Evolutionary conservation across 2,329 filamentous ascomycete genomes (phyloP).

Genomic region (Exophiala alcalophila): DNA sequence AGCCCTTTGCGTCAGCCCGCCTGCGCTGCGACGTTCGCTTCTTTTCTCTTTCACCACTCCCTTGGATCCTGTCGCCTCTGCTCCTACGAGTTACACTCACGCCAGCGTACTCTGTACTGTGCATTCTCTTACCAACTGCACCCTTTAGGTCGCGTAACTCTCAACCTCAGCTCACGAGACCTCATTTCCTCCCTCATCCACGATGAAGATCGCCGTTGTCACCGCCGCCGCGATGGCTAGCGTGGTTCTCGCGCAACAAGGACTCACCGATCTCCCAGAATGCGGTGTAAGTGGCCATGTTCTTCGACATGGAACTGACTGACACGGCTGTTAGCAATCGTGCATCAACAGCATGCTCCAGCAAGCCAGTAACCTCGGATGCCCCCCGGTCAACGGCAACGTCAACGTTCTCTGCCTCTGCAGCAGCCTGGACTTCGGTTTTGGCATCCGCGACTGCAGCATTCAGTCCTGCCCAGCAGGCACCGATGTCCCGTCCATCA

Average conservation of each 20-base stretch:
- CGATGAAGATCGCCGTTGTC: conserved; percentile 33
- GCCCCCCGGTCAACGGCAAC: conserved; percentile 29
- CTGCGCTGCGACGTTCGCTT: conserved; percentile 2
- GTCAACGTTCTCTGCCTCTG: conserved; percentile 42
- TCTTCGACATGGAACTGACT: conserved; percentile 11
- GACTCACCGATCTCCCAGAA: conserved; percentile 23
- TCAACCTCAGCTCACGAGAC: conserved; percentile 15
- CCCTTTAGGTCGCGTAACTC: conserved; percentile 25
- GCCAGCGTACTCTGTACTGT: conserved; percentile 20
- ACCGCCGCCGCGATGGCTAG: conserved; percentile 28
- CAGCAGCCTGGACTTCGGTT: conserved; percentile 40
- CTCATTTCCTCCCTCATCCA: conserved; percentile 18
- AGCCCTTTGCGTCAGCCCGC: conserved; percentile 1
- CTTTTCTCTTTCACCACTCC: conserved; percentile 10
- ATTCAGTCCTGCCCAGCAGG: conserved; percentile 40
- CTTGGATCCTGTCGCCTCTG: conserved; percentile 16
- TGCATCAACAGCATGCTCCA: conserved; percentile 47
- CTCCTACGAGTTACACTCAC: conserved; percentile 14
- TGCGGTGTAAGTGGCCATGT: conserved; percentile 32
- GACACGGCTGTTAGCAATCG: conserved; percentile 36
- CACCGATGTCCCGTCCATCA: conserved; percentile 36
- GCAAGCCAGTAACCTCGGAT: conserved; percentile 41
- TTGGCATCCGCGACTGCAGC: conserved; percentile 49
- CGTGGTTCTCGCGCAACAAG: conserved; percentile 29
- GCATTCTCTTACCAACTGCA: conserved; percentile 24